These are phyloP conservation scores for Penstemon davidsonii DNA, from an alignment of 257 asterid genomes.

Conservation along the genomic window DNA sequence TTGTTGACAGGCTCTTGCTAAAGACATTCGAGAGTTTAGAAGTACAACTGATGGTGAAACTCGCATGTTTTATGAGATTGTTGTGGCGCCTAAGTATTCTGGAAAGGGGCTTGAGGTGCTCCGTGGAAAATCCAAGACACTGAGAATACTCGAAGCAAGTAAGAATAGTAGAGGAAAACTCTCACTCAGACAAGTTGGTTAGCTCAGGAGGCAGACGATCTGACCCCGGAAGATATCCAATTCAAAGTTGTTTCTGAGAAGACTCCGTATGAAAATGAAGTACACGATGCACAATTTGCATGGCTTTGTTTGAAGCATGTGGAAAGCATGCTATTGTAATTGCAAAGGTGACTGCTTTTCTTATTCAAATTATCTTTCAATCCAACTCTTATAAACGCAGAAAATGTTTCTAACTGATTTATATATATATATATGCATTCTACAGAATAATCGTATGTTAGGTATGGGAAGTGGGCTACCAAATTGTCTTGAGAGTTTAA, in stretches of 20 bases:
- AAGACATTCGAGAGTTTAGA: conserved; percentile 87
- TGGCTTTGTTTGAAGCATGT: conserved; percentile 97
- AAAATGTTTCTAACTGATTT: conserved; percentile 1
- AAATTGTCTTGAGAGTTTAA: conserved; percentile 85
- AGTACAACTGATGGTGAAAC: conserved; percentile 91
- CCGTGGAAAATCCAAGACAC: conserved; percentile 86
- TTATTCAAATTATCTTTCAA: neutral
- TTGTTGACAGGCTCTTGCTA: conserved; percentile 75
- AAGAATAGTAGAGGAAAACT: conserved; percentile 77
- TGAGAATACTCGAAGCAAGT: conserved; percentile 88
- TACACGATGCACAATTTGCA: conserved; percentile 77
- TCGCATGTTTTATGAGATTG: conserved; percentile 93
- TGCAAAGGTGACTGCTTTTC: conserved; percentile 62
- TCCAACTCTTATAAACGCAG: neutral
- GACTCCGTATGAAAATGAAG: conserved; percentile 67
- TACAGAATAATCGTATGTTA: conserved; percentile 75
- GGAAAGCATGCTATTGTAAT: conserved; percentile 92
- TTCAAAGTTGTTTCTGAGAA: conserved; percentile 68
- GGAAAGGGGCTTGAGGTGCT: conserved; percentile 89
- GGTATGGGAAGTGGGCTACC: conserved; percentile 99
- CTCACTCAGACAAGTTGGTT: conserved; percentile 92
- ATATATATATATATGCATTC: neutral
- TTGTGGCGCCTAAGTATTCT: conserved; percentile 84
- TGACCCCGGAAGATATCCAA: conserved; percentile 74
- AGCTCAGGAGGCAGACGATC: conserved; percentile 91